Base-by-base conservation (phyloP, 495 filamentous ascomycete genomes). In the Sordaria brevicollis region DNA sequence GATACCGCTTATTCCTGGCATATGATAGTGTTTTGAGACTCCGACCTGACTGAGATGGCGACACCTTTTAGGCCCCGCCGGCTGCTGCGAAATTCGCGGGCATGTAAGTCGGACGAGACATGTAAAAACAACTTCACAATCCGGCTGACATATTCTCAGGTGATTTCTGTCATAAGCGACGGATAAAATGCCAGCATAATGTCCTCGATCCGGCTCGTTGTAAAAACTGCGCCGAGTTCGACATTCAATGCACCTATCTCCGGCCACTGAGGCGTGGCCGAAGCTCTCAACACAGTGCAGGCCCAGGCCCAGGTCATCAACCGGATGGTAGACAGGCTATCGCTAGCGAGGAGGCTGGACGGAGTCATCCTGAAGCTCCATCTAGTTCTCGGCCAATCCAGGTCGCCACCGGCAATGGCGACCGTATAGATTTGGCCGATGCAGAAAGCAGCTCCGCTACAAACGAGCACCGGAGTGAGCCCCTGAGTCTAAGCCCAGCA, bases 151-250 rank as follows among this genome's bases (percentile, higher is more conserved):
- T 33, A 65, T 62, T 49, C n/a, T 36, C 37, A 71, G 71, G 71
- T 74, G 65, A 75, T 67, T 65, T 79, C 73, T 76, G 81, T 77
- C 68, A 81, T 75, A 35, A 75, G 73, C 49, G 79, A 38, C 43
- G 75, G 73, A 70, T 80, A 77, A 79, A 76, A 78, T 68, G 76
- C 73, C 41, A 74, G 76, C 15, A 78, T 71, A 65, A 70, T 67
- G 25, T 72, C 69, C 38, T 69, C 71, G 29, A 74, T 70, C 39
- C 77, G 69, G 21, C 69, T 72, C 68, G 71, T 33, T 69, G 78
- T 73, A 37, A 76, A 72, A 75, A 76, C 76, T 69, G 79, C 67
- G 25, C 67, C 69, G 71, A 74, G 13, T 74, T 74, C 65, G 73
- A 70, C 65, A 66, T 72, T 21, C 66, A 19, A 37, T 74, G 73